Base-by-base conservation (phyloP, 208 protist species). In the Trypanosoma melophagium region DNA sequence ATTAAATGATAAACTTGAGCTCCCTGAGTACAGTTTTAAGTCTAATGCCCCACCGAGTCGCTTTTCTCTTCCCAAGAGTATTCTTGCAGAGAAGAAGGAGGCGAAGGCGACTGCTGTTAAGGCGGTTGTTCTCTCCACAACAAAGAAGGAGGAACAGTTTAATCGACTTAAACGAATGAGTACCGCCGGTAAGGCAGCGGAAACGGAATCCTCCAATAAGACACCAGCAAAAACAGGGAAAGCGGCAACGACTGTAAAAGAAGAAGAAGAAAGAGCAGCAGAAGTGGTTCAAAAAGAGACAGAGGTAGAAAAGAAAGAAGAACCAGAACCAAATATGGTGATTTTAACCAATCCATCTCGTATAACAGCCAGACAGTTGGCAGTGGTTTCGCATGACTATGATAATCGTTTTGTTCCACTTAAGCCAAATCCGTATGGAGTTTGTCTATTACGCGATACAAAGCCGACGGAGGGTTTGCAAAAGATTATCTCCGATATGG, bases 1-100 rank as follows among this genome's bases (percentile, higher is more conserved):
- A 25, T 81, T 99, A 28, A 99, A 99, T 83, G 81, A 94, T 44
- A 84, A 99, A 57, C 86, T 99, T 5, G 86, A 99, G 58, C 92
- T 99, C 75, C 97, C 96, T 7, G 79, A 95, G 77, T 98, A 96
- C 78, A 61, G 63, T 0, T 96, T 99, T 59, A 90, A 84, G 65
- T 98, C 86, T 8, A 93, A 98, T 67, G 92, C 89, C 0, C 74
- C 86, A 47, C 93, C 97, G 28, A 98, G 95, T 58, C 65, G 86
- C n/a, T 99, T 98, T 83, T 97, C 87, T 1, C 60, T 89, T 49
- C 90, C 90, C 25, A 89, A 87, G 77, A 93, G 87, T 44, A 80
- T 94, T 22, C 71, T 86, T 49, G 84, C 92, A 66, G 87, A 91
- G 79, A 94, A 94, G 86, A 94, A 89, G 76, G 87, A 93, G 72